Base-by-base conservation (phyloP, 176 grass and related monocot species). In the Aegilops speltoides region DNA sequence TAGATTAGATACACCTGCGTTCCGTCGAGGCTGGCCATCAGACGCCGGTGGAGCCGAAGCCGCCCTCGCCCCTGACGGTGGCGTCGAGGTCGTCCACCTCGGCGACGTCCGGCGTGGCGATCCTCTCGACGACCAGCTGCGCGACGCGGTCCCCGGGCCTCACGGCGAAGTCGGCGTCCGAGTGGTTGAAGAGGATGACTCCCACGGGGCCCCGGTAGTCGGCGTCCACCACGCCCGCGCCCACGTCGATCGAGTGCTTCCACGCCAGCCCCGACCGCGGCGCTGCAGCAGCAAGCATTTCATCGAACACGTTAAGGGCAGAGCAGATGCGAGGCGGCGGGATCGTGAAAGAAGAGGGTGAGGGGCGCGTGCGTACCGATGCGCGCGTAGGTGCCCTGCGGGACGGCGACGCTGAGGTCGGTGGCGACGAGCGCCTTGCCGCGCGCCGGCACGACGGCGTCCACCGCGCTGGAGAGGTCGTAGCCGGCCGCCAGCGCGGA, bases 151-250 rank as follows among this genome's bases (percentile, higher is more conserved):
- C 89, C 1, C 89, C 89, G 3, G 74, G 75, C 65, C 81, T 78
- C 36, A 94, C 86, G 8, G 69, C 69, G 15, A 94, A 91, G 71
- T 94, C 86, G 16, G 28, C 38, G 26, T 89, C 92, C 2, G 86
- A 89, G 82, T 89, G 86, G 89, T 94, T 94, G 92, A 94, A 94
- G 63, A 94, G 86, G 7, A 94, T 15, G 68, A 91, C 92, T 5
- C 89, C 83, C 1, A 94, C 79, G 1, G 92, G 83, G 6, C 89
- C 86, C 0, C 92, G 89, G 79, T 89, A 94, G 56, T 94, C 92
- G 2, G 92, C 71, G 40, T 74, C 71, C 40, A 74, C 40, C 13
- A 46, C 71, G 11, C 72, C 71, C 6, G 40, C 40, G 23, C 71
- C 71, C 40, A 74, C 92, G 68, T 91, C 89, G 54, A 94, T 91